Base-by-base conservation (phyloP, 768 basidiomycete genomes). In the Xanthoconium purpureum region DNA sequence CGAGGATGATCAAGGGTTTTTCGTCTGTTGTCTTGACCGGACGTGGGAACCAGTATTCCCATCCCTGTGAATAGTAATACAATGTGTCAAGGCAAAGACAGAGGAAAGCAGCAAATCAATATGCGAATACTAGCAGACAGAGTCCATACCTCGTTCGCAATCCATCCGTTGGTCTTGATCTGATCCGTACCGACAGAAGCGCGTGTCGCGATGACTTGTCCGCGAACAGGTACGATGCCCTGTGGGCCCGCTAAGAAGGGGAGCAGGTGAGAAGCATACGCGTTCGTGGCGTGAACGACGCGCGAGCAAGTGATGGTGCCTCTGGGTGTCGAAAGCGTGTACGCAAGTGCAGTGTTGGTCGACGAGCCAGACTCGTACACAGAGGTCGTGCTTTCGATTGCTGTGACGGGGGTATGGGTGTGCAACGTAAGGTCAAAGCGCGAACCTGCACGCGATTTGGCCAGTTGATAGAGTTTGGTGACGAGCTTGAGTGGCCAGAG, bases 261-360 rank as follows among this genome's bases (percentile, higher is more conserved):
- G n/a, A 97, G 75, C 36, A 96, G 80, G 62, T 88, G 79, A 5
- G 86, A 81, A 12, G 85, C 82, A 57, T 95, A 94, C 0, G 77
- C 94, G 63, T 97, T 97, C 11, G 91, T 94, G 0, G 91, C 91
- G 66, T 94, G 91, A 5, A 97, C 74, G 43, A 96, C 80, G 56
- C 85, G 83, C 18, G 76, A 70, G 59, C 88, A 85, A 5, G 66
- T 40, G 20, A 93, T 68, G 1, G 64, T 60, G 1, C 94, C 92
- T n/a, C 91, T 80, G 0, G 84, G 79, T 0, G 92, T 94, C 5
- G 47, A 61, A 10, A 70, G 42, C 14, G 35, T 46, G 44, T 58
- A 66, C 8, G 17, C 35, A 33, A 47, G 60, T 3, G 49, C 18
- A n/a, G n/a, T 33, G 15, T 52, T 39, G 5, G 33, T 14, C 14